These are phyloP conservation scores for Mycena metata DNA, from an alignment of 768 basidiomycete genomes.

Conservation along the genomic window DNA sequence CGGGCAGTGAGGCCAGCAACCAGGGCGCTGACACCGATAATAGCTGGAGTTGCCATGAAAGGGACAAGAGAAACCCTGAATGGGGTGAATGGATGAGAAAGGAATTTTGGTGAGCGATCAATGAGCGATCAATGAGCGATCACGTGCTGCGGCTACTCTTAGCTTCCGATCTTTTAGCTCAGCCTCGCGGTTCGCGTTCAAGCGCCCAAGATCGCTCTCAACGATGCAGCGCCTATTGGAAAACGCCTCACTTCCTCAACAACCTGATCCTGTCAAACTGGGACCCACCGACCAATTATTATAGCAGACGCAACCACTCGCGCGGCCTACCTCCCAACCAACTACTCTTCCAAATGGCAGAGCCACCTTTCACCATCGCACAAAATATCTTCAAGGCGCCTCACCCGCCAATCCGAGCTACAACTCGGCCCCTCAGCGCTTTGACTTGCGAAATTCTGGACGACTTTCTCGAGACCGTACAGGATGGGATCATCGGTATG, in stretches of 20 bases:
- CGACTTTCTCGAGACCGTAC: conserved; percentile 46
- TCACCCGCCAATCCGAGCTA: conserved; percentile 46
- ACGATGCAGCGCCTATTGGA: conserved; percentile 16
- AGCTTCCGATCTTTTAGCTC: background rate
- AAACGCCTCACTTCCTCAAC: conserved; percentile 7
- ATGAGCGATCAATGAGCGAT: no score
- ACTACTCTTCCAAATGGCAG: conserved; percentile 5
- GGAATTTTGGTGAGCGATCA: no score
- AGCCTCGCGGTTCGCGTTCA: background rate
- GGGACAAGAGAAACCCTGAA: background rate
- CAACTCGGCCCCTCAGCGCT: conserved; percentile 42
- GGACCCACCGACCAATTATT: no score
- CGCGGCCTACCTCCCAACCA: background rate
- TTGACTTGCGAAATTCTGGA: conserved; percentile 43
- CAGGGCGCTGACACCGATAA: conserved; percentile 83
- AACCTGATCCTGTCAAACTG: no score
- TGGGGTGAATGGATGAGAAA: background rate
- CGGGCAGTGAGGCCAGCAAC: conserved; percentile 83
- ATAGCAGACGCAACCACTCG: conserved; percentile 4
- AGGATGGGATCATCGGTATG: conserved; percentile 52
- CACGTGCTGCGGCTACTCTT: background rate
- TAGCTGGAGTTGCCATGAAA: conserved; percentile 82
- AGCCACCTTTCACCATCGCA: conserved; percentile 40
- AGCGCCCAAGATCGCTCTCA: conserved; percentile 15
- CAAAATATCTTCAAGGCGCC: conserved; percentile 52